phyloP scores from a whole-genome alignment of 139 green algal species.

The Trebouxia sp. region DNA sequence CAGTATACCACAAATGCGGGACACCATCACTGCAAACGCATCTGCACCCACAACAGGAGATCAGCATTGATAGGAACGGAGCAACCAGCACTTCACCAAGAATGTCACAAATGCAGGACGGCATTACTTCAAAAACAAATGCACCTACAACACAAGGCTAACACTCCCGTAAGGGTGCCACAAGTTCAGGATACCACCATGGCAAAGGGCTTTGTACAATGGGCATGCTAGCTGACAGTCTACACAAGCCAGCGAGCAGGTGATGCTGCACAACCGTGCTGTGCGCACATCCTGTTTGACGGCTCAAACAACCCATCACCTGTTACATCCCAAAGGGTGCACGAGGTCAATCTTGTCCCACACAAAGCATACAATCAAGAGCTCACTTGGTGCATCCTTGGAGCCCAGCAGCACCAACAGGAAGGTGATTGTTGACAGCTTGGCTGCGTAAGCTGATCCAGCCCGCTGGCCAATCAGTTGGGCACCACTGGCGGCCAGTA shows the following conservation, averaged over 20 bases:
- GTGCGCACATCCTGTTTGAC: no score
- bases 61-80: constrained; percentile 38
- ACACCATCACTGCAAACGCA: constrained; percentile 35
- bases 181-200: constrained; percentile 40
- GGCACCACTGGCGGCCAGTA: constrained; percentile 1
- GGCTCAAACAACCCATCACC: no score
- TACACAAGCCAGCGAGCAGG: no score
- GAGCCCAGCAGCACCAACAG: constrained; percentile 45
- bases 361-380: no score
- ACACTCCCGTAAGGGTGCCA: constrained; percentile 42
- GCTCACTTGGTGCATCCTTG: constrained; percentile 25
- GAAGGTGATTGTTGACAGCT: constrained; percentile 55
- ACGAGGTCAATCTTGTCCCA: no score
- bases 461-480: constrained; percentile 36
- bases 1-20: constrained; percentile 43
- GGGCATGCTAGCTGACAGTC: no score
- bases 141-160: constrained; percentile 29
- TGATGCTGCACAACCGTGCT: no score
- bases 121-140: constrained; percentile 35
- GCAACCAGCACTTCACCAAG: constrained; percentile 33
- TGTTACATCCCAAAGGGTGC: no score
- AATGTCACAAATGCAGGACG: constrained; percentile 47
- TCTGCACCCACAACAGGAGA: constrained; percentile 41
- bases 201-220: no score
- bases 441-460: constrained; percentile 37